These are phyloP conservation scores for Rubus parviflorus DNA, from an alignment of 306 rosid species.

Conservation along the genomic window DNA sequence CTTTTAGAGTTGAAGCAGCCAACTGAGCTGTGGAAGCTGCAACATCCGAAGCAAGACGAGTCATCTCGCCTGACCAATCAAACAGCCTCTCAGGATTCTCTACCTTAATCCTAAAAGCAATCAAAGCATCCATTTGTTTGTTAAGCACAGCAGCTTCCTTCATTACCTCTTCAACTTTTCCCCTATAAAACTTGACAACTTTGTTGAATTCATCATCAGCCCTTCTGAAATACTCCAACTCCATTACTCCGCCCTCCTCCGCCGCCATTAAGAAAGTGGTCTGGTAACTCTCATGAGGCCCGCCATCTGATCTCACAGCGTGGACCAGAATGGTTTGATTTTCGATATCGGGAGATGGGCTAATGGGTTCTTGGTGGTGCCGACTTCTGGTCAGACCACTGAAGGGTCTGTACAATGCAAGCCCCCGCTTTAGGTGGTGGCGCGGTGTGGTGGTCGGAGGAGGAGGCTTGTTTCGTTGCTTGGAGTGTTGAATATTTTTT, in stretches of 20 bases:
- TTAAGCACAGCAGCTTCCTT: slow-evolving; percentile 58
- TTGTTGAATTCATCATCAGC: slow-evolving; percentile 65
- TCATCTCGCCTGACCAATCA: slow-evolving; percentile 46
- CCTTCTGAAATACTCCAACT: slow-evolving; percentile 51
- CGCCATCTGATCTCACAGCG: slow-evolving; percentile 30
- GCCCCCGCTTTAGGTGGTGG: slow-evolving; percentile 37
- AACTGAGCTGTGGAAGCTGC: slow-evolving; percentile 47
- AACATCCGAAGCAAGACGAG: slow-evolving; percentile 53
- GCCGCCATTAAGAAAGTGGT: slow-evolving; percentile 54
- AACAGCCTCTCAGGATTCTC: slow-evolving; percentile 44
- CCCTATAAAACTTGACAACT: slow-evolving; percentile 49
- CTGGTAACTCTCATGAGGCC: slow-evolving; percentile 25
- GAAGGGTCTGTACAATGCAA: slow-evolving; percentile 60
- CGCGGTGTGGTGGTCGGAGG: slow-evolving; percentile 24
- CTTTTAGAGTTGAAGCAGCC: slow-evolving; percentile 51
- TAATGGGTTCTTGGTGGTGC: not conserved
- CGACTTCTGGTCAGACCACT: slow-evolving; percentile 59
- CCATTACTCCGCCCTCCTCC: slow-evolving; percentile 64
- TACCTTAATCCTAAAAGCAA: slow-evolving; percentile 66
- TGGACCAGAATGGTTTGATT: slow-evolving; percentile 55
- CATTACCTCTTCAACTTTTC: slow-evolving; percentile 56
- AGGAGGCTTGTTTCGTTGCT: slow-evolving; percentile 21
- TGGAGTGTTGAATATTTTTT: slow-evolving; percentile 39
- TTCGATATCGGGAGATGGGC: slow-evolving; percentile 48
- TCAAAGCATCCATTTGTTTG: slow-evolving; percentile 70